Base-by-base conservation (phyloP, 495 filamentous ascomycete species). In the Trichodelitschia bisporula region DNA sequence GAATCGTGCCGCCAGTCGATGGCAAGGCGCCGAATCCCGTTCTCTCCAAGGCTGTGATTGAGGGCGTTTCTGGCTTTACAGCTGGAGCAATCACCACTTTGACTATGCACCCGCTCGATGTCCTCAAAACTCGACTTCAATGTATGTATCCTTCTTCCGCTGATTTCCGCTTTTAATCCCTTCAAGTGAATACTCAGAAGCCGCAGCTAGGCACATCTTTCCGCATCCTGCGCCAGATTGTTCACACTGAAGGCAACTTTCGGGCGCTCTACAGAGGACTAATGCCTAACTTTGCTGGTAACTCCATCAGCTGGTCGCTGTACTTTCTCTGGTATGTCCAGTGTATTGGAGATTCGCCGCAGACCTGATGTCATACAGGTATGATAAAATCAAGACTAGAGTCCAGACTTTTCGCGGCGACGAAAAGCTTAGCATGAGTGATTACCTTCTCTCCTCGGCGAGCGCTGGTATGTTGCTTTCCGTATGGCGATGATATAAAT, bases 121-220 rank as follows among this genome's bases (percentile, higher is more conserved):
- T 95, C 35, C 63, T 95, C 43, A 99, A 99, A 56, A 93, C 82
- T 23, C 73, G 86, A 35, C 66, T 99, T 40, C 86, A 99, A 55
- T 65, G 82, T 84, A 51, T 26, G 40, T 35, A 23, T 28, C 14
- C 10, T 15, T 17, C 19, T 26, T 25, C 28, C 64, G 61, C 62
- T 21, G 57, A 64, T 36, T 53, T 46, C 31, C 40, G 41, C 21
- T 43, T 48, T 0, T 45, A 50, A 5, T 29, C 1, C 10, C 10
- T 11, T 10, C 8, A 15, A 1, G 10, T 29, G 10, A 16, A 32
- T 6, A 20, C 30, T 12, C 11, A 1, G 2, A 10, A 23, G 26
- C 48, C 58, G 18, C 54, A 53, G 23, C 28, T 61, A 19, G 64
- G 64, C 35, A 55, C 48, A 38, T 69, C 72, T 3, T 43, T 62